Base-by-base conservation (phyloP, 176 grass and related monocot species). In the Tillandsia leiboldiana region DNA sequence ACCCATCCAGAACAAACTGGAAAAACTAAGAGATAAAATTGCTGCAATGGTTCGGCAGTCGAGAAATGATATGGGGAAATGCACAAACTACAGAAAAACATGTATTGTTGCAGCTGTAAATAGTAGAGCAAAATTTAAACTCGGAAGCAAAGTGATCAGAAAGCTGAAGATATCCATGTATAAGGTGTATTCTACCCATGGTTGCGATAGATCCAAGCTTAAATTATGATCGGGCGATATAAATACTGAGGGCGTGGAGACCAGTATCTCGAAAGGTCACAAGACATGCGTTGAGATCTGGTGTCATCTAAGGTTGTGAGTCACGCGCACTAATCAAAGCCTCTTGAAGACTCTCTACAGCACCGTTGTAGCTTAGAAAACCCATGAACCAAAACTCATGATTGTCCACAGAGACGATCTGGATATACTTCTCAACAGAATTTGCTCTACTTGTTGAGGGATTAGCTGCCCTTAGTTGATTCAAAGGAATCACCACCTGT, bases 361-460 rank as follows among this genome's bases (percentile, higher is more conserved):
- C 87, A 50, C 75, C 80, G 54, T 95, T 84, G 3, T 90, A 95
- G 78, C 82, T 81, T 48, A 87, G 83, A 84, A 95, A 95, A 69
- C 87, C 84, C 86, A 95, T 90, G 73, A 95, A 90, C 91, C 91
- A 95, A 70, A 95, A 95, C 66, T 95, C 91, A 2, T 95, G 86
- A 2, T 88, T 83, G 65, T 95, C 91, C 26, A 90, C 76, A 8
- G 91, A 95, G 62, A 95, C 82, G 10, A 95, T 69, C 72, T 95
- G 91, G 63, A 95, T 84, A 51, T 95, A 95, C 71, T 90, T 90
- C 57, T 95, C 91, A 9, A 81, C 80, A 0, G 81, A 26, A 75
- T 95, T 95, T 51, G 82, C 68, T 80, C 87, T 87, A 72, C 91
- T 95, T 63, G 81, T 66, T 70, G 91, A 95, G 77, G 91, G 91